These are phyloP conservation scores for Penstemon eatonii DNA, from an alignment of 257 asterid genomes.

Conservation along the genomic window DNA sequence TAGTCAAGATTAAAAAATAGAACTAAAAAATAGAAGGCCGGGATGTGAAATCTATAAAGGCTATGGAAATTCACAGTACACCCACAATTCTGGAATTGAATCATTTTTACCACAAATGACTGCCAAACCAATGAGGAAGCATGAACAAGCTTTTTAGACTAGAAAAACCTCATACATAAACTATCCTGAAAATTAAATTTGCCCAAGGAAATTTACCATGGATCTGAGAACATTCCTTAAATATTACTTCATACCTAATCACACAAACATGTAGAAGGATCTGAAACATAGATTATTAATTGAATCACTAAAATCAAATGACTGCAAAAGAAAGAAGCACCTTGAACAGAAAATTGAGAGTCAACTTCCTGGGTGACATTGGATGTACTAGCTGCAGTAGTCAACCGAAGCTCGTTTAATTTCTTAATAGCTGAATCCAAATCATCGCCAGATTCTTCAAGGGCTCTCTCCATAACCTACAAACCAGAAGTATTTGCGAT, in stretches of 20 bases:
- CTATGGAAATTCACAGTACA: too few species aligned
- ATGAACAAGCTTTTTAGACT: too few species aligned
- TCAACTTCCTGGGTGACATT: conserved; percentile 40
- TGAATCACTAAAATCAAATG: conserved; percentile 13
- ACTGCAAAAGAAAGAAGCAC: conserved; percentile 36
- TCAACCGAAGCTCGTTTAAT: conserved; percentile 76
- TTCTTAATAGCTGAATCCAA: conserved; percentile 81
- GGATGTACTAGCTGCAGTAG: conserved; percentile 50
- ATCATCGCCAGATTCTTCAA: conserved; percentile 73
- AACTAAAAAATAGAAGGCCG: too few species aligned
- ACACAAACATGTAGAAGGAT: conserved; percentile 12
- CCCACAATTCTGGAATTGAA: too few species aligned
- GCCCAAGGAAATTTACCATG: too few species aligned
- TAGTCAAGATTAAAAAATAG: too few species aligned
- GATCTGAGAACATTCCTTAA: too few species aligned
- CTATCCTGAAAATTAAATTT: too few species aligned
- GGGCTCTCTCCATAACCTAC: conserved; percentile 75
- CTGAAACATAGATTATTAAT: conserved; percentile 11
- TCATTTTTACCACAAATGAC: too few species aligned
- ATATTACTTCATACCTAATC: neutral
- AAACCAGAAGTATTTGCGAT: conserved; percentile 32
- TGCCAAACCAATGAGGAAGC: too few species aligned
- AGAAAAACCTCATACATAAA: too few species aligned
- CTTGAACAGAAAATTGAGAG: conserved; percentile 40
- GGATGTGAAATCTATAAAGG: too few species aligned